Conservation (phyloP, 1,139 yeast genomes). For the Pichia terricola region DNA sequence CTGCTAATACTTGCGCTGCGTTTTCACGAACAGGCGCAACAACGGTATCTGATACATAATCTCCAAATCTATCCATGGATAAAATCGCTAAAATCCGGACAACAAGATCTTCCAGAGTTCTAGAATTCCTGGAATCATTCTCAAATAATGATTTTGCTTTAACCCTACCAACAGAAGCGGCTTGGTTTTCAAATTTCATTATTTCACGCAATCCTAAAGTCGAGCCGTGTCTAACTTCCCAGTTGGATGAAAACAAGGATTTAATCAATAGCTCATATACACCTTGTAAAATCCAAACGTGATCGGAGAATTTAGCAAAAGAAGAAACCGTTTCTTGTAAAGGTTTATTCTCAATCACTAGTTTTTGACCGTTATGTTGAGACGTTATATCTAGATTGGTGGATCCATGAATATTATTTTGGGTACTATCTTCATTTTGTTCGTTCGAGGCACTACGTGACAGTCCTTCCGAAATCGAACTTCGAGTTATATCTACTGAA, state of each 20-base stretch:
- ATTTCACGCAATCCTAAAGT: slow-evolving; percentile 87
- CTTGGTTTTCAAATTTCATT: slow-evolving; percentile 56
- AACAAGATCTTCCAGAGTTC: slow-evolving; percentile 79
- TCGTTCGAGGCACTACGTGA: slow-evolving; percentile 19
- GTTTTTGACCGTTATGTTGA: slow-evolving; percentile 70
- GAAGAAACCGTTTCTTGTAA: slow-evolving; percentile 47
- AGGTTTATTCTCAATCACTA: slow-evolving; percentile 74
- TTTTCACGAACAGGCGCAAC: slow-evolving; percentile 98
- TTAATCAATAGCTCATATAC: slow-evolving; percentile 75
- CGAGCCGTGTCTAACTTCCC: slow-evolving; percentile 98
- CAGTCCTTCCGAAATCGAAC: slow-evolving; percentile 59
- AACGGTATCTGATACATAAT: slow-evolving; percentile 93
- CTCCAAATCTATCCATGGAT: slow-evolving; percentile 93
- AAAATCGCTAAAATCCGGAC: slow-evolving; percentile 79
- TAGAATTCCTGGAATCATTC: slow-evolving; percentile 56
- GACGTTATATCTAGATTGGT: slow-evolving; percentile 55
- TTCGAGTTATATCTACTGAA: slow-evolving; percentile 70
- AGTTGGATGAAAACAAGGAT: slow-evolving; percentile 73
- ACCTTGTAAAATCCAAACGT: slow-evolving; percentile 96
- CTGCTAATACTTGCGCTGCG: slow-evolving; percentile 91
- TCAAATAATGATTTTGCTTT: slow-evolving; percentile 50
- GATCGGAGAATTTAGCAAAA: slow-evolving; percentile 56
- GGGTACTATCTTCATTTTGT: not conserved
- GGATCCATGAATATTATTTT: not conserved
- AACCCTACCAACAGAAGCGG: slow-evolving; percentile 78